Percentiles rank a stretch among this genome's conserved stretches.
These are phyloP conservation scores for Lycium ferocissimum DNA, from an alignment of 257 asterid species.

Conservation along the genomic window DNA sequence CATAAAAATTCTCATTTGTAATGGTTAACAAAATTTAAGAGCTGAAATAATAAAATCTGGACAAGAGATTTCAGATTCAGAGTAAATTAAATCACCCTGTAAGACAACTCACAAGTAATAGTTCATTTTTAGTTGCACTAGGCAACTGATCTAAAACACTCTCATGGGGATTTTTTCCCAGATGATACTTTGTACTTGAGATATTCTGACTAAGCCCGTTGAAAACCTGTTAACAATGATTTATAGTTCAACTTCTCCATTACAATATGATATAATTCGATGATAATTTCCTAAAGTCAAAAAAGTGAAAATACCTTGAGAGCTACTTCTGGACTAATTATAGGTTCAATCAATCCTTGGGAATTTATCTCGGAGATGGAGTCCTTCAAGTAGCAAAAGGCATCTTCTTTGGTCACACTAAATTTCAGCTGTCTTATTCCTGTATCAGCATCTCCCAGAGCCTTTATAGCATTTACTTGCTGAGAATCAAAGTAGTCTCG, in stretches of 20 bases:
- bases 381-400: constrained; percentile 66
- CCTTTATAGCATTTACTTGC: constrained; percentile 80
- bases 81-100: background rate
- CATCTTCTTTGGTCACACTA: constrained; percentile 63
- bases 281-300: background rate
- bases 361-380: constrained; percentile 57
- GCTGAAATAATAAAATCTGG: background rate
- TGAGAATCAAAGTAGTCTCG: constrained; percentile 97
- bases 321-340: constrained; percentile 72
- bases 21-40: background rate
- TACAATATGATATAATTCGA: background rate
- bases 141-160: constrained; percentile 86
- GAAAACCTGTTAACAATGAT: constrained; percentile 58
- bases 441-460: constrained; percentile 69
- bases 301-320: constrained; percentile 65
- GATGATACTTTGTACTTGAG: constrained; percentile 82
- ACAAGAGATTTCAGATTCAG: background rate
- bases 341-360: constrained; percentile 68
- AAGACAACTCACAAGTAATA: constrained; percentile 69
- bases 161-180: constrained; percentile 81
- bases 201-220: constrained; percentile 77
- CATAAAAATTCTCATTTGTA: background rate
- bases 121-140: constrained; percentile 66
- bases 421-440: constrained; percentile 57
- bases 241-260: constrained; percentile 25